A percentile compares a stretch with the other conserved stretches of the same genome.
These are phyloP conservation scores for Ceratobasidium sp. DNA, from an alignment of 1,284 basidiomycete genomes.

Conservation along the genomic window DNA sequence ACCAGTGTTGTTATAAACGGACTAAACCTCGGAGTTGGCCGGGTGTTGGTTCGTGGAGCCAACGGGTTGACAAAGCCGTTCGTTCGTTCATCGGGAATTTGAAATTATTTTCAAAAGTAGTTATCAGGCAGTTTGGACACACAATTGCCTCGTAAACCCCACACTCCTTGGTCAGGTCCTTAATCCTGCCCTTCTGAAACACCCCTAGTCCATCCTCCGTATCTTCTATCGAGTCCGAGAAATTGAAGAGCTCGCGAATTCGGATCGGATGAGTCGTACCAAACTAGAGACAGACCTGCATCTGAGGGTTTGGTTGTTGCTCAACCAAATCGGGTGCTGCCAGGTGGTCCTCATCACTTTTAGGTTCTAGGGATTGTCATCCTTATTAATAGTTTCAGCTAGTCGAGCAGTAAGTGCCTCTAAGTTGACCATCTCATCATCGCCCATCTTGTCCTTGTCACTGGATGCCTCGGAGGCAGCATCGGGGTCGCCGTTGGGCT, in stretches of 20 bases:
- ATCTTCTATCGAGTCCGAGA: neutral
- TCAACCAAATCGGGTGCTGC: neutral
- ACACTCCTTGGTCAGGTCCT: neutral
- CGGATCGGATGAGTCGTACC: neutral
- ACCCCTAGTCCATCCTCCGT: neutral
- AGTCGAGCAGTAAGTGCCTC: neutral
- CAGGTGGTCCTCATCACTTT: neutral
- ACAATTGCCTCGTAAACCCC: neutral
- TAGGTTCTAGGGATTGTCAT: neutral
- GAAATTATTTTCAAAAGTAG: neutral
- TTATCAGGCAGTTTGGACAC: neutral
- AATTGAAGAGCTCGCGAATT: neutral
- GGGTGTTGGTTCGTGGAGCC: slow-evolving; percentile 1
- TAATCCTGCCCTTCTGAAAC: neutral
- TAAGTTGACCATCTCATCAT: neutral
- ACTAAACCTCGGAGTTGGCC: neutral
- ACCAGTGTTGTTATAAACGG: slow-evolving; percentile 45
- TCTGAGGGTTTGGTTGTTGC: neutral
- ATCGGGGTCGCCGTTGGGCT: neutral
- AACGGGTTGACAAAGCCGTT: neutral
- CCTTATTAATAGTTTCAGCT: neutral
- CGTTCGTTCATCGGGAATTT: neutral
- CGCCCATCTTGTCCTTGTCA: neutral
- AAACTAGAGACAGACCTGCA: neutral
- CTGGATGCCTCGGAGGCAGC: neutral